Evolutionary conservation across 2,329 filamentous ascomycete species (phyloP), one percentile per base, ranked within the genome.

Genomic region (Colletotrichum abscissum): DNA sequence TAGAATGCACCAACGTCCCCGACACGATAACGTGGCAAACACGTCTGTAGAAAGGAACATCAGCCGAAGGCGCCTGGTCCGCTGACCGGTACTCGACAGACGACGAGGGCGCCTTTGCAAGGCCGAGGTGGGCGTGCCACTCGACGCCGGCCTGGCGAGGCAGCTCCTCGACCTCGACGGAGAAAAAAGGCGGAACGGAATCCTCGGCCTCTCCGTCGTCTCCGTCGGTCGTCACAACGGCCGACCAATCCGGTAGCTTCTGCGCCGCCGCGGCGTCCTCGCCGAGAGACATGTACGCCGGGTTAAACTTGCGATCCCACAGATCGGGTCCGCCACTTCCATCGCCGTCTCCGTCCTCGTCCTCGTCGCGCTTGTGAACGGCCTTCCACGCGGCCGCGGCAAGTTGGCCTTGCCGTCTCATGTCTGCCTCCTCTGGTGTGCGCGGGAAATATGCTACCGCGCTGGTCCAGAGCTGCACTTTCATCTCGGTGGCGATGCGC

Each of bases 111-210:
- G 85, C 73, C 28, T 76, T 70, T 11, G 81, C 80, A 7, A 93
- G 81, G 0, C 94, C 93, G 3, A 90, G 79, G 70, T 92, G 89
- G 1, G 88, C 92, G 76, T 94, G 92, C 95, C 96, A 99, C 84
- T 99, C 97, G 12, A 98, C 90, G 49, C 87, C 87, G 33, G 93
- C 92, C 19, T 85, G 86, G 24, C 94, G 89, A 1, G 97, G 97
- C 14, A 99, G 86, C 76, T 92, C 89, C 56, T 92, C 88, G 1
- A 98, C 93, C 78, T 97, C 91, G 1, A 91, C 92, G 0, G 92
- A 89, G 79, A 97, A 93, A 77, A 95, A 88, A 0, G 92, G 92
- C 1, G 95, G 92, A 2, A 88, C 77, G 24, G 78, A 81, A 3
- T 75, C 77, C 5, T 55, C 67, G 19, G 35, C 52, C 14, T 26